Base-by-base conservation (phyloP, 2,329 filamentous ascomycete species). In the Neofusicoccum cordaticola region DNA sequence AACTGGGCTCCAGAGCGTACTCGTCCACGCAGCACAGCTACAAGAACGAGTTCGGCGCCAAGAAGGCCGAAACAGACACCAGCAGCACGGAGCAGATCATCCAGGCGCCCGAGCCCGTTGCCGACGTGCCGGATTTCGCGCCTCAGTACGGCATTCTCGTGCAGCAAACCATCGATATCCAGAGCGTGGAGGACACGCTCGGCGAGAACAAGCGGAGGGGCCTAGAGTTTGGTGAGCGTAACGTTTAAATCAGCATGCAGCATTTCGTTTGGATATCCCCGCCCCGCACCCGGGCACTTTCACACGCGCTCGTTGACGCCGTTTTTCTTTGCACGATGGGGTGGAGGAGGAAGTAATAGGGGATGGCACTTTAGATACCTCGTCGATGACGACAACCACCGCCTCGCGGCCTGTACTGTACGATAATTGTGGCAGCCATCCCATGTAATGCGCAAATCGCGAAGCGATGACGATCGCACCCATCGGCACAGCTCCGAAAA, bases 61-160 rank as follows among this genome's bases (percentile, higher is more conserved):
- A 51, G 27, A 51, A 51, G 15, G 22, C 48, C 2, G 48, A 51
- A 2, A 51, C 48, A n/a, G 48, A 51, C 19, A 51, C 48, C 27
- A 51, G 48, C 48, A 51, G 48, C 48, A 51, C 48, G 22, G 48
- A 51, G 48, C 48, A 51, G 13, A 51, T 51, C 22, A 51, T 51
- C 15, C 48, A 13, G 48, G 17, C 17, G 13, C 48, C 48, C 5
- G 48, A 51, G 27, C 48, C 48, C 8, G 19, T 51, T 4, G 48
- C 48, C 11, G 48, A 51, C 22, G 48, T 51, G 22, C 48, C 48
- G 2, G 48, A 51, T 35, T 51, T 51, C 11, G 48, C 48, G 2
- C 48, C 48, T 15, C 48, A 51, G 15, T 51, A 51, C 27, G 48
- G 48, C 27, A 51, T 51, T 51, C 48, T 51, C 1, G 48, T 51